Evolutionary conservation across 805 yeast species (phyloP).

Genomic region (Ogataea saltuana): DNA sequence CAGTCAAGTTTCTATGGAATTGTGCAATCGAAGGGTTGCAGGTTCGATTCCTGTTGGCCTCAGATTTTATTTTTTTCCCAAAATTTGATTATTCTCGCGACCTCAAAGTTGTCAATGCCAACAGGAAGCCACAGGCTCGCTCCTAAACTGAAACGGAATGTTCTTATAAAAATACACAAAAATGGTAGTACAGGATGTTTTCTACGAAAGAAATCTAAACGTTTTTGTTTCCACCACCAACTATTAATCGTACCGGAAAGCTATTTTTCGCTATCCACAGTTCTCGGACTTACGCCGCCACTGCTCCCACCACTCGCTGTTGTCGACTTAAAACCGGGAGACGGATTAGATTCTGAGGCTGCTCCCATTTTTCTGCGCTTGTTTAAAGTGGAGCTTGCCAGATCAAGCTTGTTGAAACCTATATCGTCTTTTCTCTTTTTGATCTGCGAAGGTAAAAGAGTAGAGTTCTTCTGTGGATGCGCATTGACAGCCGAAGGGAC

Average conservation of each 20-base stretch:
- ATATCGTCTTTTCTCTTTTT: conserved; percentile 17
- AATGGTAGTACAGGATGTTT: background rate
- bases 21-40: conserved; percentile 76
- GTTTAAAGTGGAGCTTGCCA: conserved; percentile 37
- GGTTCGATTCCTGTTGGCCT: conserved; percentile 87
- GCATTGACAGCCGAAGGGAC: background rate
- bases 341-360: conserved; percentile 2
- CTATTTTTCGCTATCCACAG: conserved; percentile 18
- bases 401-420: conserved; percentile 29
- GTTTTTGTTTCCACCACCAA: background rate
- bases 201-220: background rate
- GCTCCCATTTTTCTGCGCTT: conserved; percentile 34
- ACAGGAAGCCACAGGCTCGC: too few relatives aligned
- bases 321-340: conserved; percentile 5
- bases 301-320: conserved; percentile 15
- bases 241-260: too few relatives aligned
- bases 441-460: conserved; percentile 4
- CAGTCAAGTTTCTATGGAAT: conserved; percentile 41
- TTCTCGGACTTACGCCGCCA: conserved; percentile 23
- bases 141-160: background rate
- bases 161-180: background rate
- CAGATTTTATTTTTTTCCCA: conserved; percentile 43
- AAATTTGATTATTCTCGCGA: too few relatives aligned
- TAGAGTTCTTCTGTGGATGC: conserved; percentile 6
- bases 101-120: too few relatives aligned